A percentile compares a stretch with the other conserved stretches of the same genome.
Evolutionary conservation across 495 filamentous ascomycete species (phyloP).

Genomic region (Neurospora terricola): DNA sequence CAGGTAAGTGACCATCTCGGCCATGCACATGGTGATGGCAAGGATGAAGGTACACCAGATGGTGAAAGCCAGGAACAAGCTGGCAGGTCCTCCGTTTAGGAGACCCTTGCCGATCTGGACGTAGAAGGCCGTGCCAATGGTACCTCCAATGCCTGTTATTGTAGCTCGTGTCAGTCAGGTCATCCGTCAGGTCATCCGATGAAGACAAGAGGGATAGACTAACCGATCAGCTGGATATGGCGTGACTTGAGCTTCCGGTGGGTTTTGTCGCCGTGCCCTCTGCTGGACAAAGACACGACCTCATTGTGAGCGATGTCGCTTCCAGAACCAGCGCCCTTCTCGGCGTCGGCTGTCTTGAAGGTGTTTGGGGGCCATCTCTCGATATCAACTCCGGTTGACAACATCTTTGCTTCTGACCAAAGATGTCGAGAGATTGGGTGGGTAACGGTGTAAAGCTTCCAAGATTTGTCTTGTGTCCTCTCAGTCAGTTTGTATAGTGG

Average conservation of each 20-base stretch:
- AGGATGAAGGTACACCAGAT: conserved; percentile 64
- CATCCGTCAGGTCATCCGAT: not conserved
- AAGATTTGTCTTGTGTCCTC: not conserved
- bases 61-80: conserved; percentile 67
- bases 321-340: conserved; percentile 4
- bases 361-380: not conserved
- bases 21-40: conserved; percentile 57
- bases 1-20: conserved; percentile 75
- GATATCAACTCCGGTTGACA: conserved; percentile 1
- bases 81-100: conserved; percentile 63
- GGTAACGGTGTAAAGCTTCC: not conserved
- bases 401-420: not conserved
- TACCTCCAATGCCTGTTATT: conserved; percentile 50
- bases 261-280: conserved; percentile 16
- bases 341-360: conserved; percentile 5
- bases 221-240: conserved; percentile 44
- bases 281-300: not conserved
- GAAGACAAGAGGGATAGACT: not conserved
- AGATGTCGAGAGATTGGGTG: no score
- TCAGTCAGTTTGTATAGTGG: not conserved
- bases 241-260: conserved; percentile 38
- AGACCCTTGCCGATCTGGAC: conserved; percentile 57
- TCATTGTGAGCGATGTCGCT: not conserved
- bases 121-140: conserved; percentile 25
- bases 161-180: conserved; percentile 27